Conservation (phyloP, 805 yeast species). For the Candida rishiriensis region DNA sequence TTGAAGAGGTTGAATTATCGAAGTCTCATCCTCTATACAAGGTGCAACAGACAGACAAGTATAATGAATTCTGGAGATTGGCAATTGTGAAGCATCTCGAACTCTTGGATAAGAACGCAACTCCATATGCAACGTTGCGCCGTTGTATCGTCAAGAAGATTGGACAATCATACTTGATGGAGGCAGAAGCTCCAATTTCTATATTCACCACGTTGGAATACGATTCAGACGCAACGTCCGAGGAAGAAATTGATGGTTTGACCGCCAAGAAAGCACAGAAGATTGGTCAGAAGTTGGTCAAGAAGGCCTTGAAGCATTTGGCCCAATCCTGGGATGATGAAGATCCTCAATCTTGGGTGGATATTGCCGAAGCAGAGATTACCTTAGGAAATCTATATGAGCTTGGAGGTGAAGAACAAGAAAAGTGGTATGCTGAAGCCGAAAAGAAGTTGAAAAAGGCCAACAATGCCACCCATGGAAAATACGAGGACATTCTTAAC, state of each 20-base stretch:
- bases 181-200: conserved; percentile 58
- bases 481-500: conserved; percentile 59
- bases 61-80: conserved; percentile 55
- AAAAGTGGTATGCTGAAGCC: conserved; percentile 60
- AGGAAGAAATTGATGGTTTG: conserved; percentile 33
- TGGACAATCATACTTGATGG: conserved; percentile 61
- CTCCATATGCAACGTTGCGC: conserved; percentile 10
- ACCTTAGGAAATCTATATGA: conserved; percentile 72
- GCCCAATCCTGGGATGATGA: conserved; percentile 59
- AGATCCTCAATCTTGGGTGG: conserved; percentile 78
- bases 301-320: conserved; percentile 54
- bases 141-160: conserved; percentile 39
- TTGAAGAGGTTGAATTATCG: conserved; percentile 36
- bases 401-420: conserved; percentile 63
- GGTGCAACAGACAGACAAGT: conserved; percentile 33
- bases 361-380: conserved; percentile 81
- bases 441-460: conserved; percentile 65
- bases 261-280: conserved; percentile 41
- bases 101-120: conserved; percentile 24
- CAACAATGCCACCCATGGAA: conserved; percentile 75
- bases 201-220: conserved; percentile 54
- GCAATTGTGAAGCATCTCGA: conserved; percentile 34
- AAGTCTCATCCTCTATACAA: conserved; percentile 53
- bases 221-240: conserved; percentile 7
- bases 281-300: conserved; percentile 43